Evolutionary conservation across 139 green algal species (phyloP), one percentile per base, ranked within the genome.

Genomic region (Dunaliella primolecta): DNA sequence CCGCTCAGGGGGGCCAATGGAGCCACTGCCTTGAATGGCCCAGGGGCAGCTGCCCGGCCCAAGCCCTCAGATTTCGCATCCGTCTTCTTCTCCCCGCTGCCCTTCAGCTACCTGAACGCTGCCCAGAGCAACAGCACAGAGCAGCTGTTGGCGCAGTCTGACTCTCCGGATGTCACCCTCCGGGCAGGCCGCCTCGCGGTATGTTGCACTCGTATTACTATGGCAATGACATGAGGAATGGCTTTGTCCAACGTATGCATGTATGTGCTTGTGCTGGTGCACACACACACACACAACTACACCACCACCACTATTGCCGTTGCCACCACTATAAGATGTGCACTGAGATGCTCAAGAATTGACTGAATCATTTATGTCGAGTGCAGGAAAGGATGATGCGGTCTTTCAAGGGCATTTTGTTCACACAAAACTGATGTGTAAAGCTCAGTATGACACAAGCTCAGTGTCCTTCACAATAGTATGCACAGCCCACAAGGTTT

Each of bases 51-150:
- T n/a, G n/a, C n/a, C n/a, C n/a, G n/a, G n/a, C n/a, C n/a, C n/a
- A n/a, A n/a, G n/a, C 46, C 46, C 46, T 64, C 46, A 64, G 80
- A 84, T 31, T 84, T 84, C 55, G 80, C 80, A 29, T 78, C 56
- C n/a, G 80, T 84, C 7, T 84, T 84, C 46, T 84, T 84, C 80
- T 64, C 31, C 30, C 80, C 80, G 1, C 80, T 84, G 55, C 80
- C 80, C 31, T 84, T 77, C 80, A 77, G 38, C 55, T 84, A 84
- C 31, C 55, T 84, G 3, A 78, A 46, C 80, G 29, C 27, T 11
- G 78, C 78, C 2, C 80, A 56, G 27, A 57, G 30, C 31, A 56
- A 84, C 80, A 78, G 55, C 11, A 29, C 80, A 31, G 80, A 84
- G 2, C 55, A 78, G 15, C 36, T 84, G 56, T 56, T 84, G 55